These are phyloP conservation scores for Alternaria rosae DNA, from an alignment of 2,329 filamentous ascomycete genomes.

Conservation along the genomic window DNA sequence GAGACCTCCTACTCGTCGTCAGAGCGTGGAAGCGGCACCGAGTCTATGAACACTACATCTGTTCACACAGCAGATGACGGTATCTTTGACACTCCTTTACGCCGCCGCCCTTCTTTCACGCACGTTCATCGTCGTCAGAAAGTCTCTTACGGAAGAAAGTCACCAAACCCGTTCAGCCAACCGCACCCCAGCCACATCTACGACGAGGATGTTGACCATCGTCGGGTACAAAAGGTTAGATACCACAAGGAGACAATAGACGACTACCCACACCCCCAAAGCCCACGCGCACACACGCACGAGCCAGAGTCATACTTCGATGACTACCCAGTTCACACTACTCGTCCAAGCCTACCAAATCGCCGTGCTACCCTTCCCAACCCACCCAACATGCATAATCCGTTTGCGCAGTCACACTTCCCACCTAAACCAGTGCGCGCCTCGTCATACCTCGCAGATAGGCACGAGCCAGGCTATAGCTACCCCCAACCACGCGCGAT, in stretches of 20 bases:
- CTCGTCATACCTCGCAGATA: slow-evolving; percentile 10
- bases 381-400: slow-evolving; percentile 2
- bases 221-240: background rate
- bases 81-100: slow-evolving; percentile 26
- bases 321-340: slow-evolving; percentile 5
- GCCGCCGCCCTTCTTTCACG: slow-evolving; percentile 1
- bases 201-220: slow-evolving; percentile 10
- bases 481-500: background rate
- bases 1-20: slow-evolving; percentile 18
- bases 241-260: slow-evolving; percentile 10
- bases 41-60: slow-evolving; percentile 28
- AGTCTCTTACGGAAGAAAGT: background rate
- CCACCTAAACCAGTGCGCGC: slow-evolving; percentile 18
- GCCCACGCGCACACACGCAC: background rate
- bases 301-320: slow-evolving; percentile 12
- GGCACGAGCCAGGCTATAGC: slow-evolving; percentile 2
- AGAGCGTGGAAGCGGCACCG: slow-evolving; percentile 31
- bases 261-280: slow-evolving; percentile 11
- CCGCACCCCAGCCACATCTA: slow-evolving; percentile 19
- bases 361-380: slow-evolving; percentile 23
- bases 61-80: slow-evolving; percentile 28
- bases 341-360: slow-evolving; percentile 8
- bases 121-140: slow-evolving; percentile 6
- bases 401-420: slow-evolving; percentile 11
- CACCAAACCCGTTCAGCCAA: background rate